Evolutionary conservation across 1,284 basidiomycete species (phyloP), one percentile per base, ranked within the genome.

Genomic region (Blastosporella zonata): DNA sequence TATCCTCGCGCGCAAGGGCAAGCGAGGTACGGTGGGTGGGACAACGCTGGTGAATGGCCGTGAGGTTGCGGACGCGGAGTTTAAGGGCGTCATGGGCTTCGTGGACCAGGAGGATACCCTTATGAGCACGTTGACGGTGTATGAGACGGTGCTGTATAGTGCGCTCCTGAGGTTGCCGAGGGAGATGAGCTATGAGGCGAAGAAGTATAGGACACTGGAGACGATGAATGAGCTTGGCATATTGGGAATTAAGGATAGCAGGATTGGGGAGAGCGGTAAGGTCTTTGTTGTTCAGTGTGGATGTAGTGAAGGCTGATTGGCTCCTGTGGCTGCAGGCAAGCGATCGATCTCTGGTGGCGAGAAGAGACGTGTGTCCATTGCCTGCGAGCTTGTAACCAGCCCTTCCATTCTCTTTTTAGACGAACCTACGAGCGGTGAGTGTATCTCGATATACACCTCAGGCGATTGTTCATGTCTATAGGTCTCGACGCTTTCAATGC

Each of bases 51-150:
- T 98, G 47, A 98, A 98, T 62, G 94, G 95, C 0, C 77, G 90
- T 2, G 76, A 79, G 52, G 87, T 97, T 36, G 72, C 74, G 39
- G 78, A 93, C 60, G 70, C 76, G 31, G 82, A 88, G 60, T 97
- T 93, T 75, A 86, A 85, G 62, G 81, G 84, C 23, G 85, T 97
- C 8, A 84, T 88, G 52, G 96, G 96, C 27, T 99, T 90, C 59
- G 96, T 99, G 44, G 96, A 99, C 65, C 96, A 99, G 68, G 96
- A 98, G 67, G 96, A 99, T 66, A 96, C 94, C 6, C 73, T 99
- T 46, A 94, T 99, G 86, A 82, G 87, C 59, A 98, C 96, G 1
- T 71, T 99, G 65, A 98, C 95, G 1, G 96, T 98, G 9, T 98
- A 97, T 65, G 96, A 99, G 74, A 97, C 95, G 0, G 88, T 99